Conservation (phyloP, 2,329 filamentous ascomycete species). For the Aureobasidium uvarum region DNA sequence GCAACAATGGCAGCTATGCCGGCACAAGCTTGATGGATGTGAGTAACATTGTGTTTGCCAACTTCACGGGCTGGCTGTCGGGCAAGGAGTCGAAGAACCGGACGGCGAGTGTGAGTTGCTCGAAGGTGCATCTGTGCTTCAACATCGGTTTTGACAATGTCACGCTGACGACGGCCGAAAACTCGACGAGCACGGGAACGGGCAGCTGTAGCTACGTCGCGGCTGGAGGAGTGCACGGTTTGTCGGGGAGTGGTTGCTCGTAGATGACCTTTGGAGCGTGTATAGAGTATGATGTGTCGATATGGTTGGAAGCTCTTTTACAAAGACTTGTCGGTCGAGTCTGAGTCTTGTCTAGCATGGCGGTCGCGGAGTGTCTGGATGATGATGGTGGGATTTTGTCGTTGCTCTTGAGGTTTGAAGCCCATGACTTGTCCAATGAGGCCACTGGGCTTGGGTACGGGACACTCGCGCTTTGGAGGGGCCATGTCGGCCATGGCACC, state of each 20-base stretch:
- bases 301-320: neutral
- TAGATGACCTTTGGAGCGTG: neutral
- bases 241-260: conserved; percentile 24
- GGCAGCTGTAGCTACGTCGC: conserved; percentile 43
- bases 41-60: conserved; percentile 51
- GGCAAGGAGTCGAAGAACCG: conserved; percentile 34
- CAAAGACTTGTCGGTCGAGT: conserved; percentile 5
- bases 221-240: conserved; percentile 39
- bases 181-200: conserved; percentile 37
- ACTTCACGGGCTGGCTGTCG: conserved; percentile 53
- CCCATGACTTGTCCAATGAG: conserved; percentile 73
- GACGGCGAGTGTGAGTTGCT: conserved; percentile 50
- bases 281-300: neutral
- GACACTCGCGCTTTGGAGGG: conserved; percentile 67
- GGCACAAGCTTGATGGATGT: conserved; percentile 55
- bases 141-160: conserved; percentile 51
- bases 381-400: conserved; percentile 5
- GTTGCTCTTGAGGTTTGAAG: conserved; percentile 45
- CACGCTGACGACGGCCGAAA: conserved; percentile 37
- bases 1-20: conserved; percentile 50
- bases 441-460: conserved; percentile 85
- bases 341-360: conserved; percentile 1
- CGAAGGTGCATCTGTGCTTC: conserved; percentile 51
- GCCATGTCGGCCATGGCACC: conserved; percentile 25
- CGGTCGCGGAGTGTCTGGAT: conserved; percentile 15